Percentiles rank a stretch among this genome's conserved stretches.
Conservation (phyloP, 2,329 filamentous ascomycete species). For the Calonectria fujianensis region DNA sequence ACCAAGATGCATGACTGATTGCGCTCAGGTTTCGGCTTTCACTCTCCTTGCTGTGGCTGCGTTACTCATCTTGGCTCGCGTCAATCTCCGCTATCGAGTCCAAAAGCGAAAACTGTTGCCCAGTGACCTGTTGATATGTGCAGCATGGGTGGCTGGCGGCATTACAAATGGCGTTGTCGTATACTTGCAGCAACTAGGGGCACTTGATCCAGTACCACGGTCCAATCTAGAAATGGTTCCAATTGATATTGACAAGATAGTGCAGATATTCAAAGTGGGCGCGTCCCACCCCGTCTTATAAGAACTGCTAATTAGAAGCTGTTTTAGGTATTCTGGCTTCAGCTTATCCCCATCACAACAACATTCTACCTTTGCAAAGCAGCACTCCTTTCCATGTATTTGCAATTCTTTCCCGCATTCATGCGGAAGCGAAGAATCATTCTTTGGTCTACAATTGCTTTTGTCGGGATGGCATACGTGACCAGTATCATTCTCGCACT, state of each 20-base stretch:
- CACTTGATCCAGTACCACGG: neutral
- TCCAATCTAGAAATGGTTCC: neutral
- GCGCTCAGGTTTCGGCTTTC: neutral
- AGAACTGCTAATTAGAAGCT: too few species aligned
- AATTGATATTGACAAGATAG: neutral
- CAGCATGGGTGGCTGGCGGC: neutral
- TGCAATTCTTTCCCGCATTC: neutral
- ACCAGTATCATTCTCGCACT: neutral
- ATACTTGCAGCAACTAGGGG: neutral
- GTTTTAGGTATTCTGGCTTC: neutral
- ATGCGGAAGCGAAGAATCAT: too few species aligned
- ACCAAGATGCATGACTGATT: neutral
- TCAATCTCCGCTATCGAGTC: neutral
- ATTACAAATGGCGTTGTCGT: neutral
- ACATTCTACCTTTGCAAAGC: neutral
- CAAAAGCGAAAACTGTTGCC: neutral
- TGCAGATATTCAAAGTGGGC: neutral
- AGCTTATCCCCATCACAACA: neutral
- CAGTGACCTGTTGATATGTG: neutral
- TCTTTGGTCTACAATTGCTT: neutral
- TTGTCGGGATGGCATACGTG: neutral
- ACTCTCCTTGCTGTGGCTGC: neutral
- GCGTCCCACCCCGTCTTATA: neutral
- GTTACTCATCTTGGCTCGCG: neutral
- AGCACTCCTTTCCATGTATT: neutral